Percentiles rank a stretch among this genome's conserved stretches.
phyloP scores from a whole-genome alignment of 148 eudicot genomes.

The Persicaria maculosa region DNA sequence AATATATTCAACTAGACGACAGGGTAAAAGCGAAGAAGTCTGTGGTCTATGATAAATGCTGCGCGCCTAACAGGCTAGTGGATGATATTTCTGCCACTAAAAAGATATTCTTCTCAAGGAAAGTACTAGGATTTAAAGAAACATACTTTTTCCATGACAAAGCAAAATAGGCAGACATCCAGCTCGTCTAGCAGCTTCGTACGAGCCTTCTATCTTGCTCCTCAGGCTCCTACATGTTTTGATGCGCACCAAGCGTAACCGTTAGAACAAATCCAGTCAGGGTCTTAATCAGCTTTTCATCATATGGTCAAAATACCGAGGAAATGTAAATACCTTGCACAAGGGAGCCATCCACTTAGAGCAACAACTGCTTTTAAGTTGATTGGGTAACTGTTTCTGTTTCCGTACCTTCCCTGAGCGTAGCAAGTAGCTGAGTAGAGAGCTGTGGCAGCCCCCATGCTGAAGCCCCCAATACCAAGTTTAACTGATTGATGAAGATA shows the following conservation, averaged over 20 bases:
- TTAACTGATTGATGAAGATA: constrained; percentile 45
- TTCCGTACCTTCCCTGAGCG: constrained; percentile 65
- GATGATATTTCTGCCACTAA: constrained; percentile 8
- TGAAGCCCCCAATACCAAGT: constrained; percentile 97
- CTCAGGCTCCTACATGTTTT: constrained; percentile 47
- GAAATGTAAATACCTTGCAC: constrained; percentile 48
- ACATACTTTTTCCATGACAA: constrained; percentile 78
- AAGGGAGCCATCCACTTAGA: constrained; percentile 97
- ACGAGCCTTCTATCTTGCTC: constrained; percentile 64
- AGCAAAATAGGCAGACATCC: constrained; percentile 79
- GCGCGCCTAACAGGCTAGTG: neutral
- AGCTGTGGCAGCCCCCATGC: constrained; percentile 93
- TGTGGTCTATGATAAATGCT: neutral
- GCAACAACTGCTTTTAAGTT: constrained; percentile 65
- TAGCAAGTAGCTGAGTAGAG: constrained; percentile 93
- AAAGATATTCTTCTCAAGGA: neutral
- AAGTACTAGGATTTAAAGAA: neutral
- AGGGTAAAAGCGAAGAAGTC: neutral
- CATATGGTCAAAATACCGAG: neutral
- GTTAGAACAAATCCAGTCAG: constrained; percentile 4
- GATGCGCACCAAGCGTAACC: neutral
- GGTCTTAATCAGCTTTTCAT: neutral
- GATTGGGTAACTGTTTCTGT: constrained; percentile 65
- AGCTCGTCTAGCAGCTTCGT: constrained; percentile 77
- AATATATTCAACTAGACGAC: constrained; percentile 7